These are phyloP conservation scores for Mixia osmundae DNA, from an alignment of 1,284 basidiomycete genomes.

Conservation along the genomic window DNA sequence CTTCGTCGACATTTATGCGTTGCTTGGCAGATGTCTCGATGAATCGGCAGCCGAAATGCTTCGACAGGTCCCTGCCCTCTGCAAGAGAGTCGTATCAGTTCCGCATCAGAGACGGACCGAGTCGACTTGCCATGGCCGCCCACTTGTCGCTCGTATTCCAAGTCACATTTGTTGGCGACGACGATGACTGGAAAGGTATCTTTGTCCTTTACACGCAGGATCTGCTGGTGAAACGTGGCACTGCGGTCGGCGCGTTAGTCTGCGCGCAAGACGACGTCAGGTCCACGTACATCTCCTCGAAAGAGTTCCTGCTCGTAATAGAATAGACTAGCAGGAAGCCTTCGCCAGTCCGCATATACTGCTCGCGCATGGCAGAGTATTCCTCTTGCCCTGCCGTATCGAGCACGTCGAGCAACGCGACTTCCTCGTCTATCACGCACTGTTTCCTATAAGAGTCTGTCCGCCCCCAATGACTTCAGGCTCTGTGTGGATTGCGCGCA, in stretches of 20 bases:
- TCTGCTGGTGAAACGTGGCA: conserved; percentile 92
- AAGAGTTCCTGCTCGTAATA: conserved; percentile 92
- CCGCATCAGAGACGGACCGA: background rate
- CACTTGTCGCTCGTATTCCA: conserved; percentile 94
- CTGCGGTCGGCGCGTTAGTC: conserved; percentile 27
- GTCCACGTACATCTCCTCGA: conserved; percentile 58
- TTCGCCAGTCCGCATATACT: conserved; percentile 93
- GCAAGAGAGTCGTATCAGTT: conserved; percentile 3
- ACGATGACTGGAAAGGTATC: conserved; percentile 95
- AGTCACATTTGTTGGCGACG: conserved; percentile 95
- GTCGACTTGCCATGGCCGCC: conserved; percentile 59
- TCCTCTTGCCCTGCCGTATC: conserved; percentile 99
- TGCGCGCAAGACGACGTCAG: background rate
- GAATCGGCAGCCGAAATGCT: conserved; percentile 88
- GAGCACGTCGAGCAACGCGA: conserved; percentile 85
- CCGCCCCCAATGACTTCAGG: background rate
- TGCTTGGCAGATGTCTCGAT: conserved; percentile 99
- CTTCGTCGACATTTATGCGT: conserved; percentile 94
- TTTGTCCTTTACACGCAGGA: conserved; percentile 60
- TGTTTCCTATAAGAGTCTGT: conserved; percentile 81
- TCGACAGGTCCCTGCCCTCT: conserved; percentile 96
- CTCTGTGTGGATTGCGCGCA: background rate
- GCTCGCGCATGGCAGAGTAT: conserved; percentile 90
- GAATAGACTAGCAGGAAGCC: conserved; percentile 97
- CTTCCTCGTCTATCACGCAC: conserved; percentile 92